Evolutionary conservation across 306 rosid species (phyloP), one percentile per base, ranked within the genome.

Genomic region (Pyrus communis): DNA sequence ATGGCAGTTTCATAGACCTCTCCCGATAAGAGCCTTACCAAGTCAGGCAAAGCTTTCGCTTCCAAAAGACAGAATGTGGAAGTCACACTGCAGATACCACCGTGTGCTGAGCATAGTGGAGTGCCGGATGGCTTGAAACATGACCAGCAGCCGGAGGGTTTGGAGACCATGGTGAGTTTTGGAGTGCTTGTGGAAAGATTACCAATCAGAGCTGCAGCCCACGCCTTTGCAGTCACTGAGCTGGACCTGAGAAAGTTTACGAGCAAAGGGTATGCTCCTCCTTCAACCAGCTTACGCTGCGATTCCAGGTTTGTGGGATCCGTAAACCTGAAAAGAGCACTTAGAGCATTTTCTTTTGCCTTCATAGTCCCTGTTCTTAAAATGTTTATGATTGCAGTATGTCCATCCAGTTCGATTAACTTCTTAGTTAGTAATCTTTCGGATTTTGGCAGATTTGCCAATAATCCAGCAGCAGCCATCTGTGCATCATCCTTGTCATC

Each of bases 271-370:
- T 92, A 90, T 51, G 82, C 87, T 31, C 93, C 96, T 0, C 79
- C 85, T 25, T 83, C 91, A 15, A 92, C 97, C 75, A 92, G 73
- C 72, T 75, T 86, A 0, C 75, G 87, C 46, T 92, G 97, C 0
- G 96, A 86, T 63, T 88, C 86, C 0, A 86, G 79, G 17, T 90
- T 82, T 69, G 88, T 85, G 60, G 97, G 96, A 80, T 90, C 97
- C 33, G 97, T 86, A 85, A 92, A 90, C 84, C 97, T 88, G 80
- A 92, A 92, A 79, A 92, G 91, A 75, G 97, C 96, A 78, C 91
- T 85, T n/a, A 90, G 89, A 61, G 97, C 97, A 71, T 89, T 89
- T 78, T 92, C 96, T 78, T 90, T 90, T 27, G 93, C 93, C 82
- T 87, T 88, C 88, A 82, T 82, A 25, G 85, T 90, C 17, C 93